phyloP scores from a whole-genome alignment of 1,284 basidiomycete species.

The Rhodotorula glutinis region DNA sequence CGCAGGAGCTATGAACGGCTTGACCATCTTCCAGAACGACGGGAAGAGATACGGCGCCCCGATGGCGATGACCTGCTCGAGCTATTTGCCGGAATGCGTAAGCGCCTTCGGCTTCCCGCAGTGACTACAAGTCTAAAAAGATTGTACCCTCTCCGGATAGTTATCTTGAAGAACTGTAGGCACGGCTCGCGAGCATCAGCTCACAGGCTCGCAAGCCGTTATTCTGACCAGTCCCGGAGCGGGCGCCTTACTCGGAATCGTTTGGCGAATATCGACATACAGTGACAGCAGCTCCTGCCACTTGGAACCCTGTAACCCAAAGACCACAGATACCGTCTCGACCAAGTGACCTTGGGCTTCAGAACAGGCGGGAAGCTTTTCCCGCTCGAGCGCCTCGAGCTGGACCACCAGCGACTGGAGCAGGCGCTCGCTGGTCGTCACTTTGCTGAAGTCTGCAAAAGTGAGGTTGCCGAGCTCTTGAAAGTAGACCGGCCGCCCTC shows the following conservation, averaged over 20 bases:
- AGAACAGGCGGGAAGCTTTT: constrained; percentile 80
- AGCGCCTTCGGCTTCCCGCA: background rate
- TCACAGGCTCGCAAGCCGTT: too few species aligned
- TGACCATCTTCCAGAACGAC: constrained; percentile 84
- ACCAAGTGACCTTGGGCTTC: constrained; percentile 72
- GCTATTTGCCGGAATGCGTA: constrained; percentile 27
- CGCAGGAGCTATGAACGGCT: constrained; percentile 91
- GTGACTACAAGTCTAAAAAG: too few species aligned
- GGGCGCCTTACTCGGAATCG: constrained; percentile 66
- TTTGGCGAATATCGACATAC: constrained; percentile 80
- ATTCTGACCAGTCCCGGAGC: too few species aligned
- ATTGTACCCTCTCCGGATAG: too few species aligned
- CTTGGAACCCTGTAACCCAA: constrained; percentile 82
- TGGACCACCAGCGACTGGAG: constrained; percentile 85
- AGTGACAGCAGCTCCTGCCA: constrained; percentile 83
- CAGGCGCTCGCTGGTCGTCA: constrained; percentile 84
- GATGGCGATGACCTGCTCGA: constrained; percentile 50
- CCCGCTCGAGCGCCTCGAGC: constrained; percentile 82
- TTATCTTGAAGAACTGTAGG: too few species aligned
- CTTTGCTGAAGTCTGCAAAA: constrained; percentile 71
- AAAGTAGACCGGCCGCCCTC: constrained; percentile 93
- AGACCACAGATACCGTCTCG: constrained; percentile 95
- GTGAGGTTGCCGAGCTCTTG: constrained; percentile 89
- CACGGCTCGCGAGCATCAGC: too few species aligned
- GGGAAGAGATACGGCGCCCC: constrained; percentile 82